Conservation (phyloP, 2,329 filamentous ascomycete genomes). For the Xylariales sp. region DNA sequence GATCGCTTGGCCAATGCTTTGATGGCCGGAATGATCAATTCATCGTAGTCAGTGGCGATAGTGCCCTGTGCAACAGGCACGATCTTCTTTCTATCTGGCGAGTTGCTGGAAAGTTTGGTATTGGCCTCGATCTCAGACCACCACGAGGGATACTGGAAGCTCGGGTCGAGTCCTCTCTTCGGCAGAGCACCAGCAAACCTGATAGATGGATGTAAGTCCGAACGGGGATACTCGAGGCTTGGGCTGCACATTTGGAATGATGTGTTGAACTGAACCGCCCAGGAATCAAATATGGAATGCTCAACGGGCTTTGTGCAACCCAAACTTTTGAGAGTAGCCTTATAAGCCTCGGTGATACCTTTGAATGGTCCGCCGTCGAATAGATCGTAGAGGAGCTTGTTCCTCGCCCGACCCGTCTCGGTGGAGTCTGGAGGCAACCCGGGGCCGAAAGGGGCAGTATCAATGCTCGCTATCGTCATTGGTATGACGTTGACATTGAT, state of each 20-base stretch:
- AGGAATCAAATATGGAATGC: conserved; percentile 22
- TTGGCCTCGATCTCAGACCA: conserved; percentile 37
- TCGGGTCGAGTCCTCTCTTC: conserved; percentile 22
- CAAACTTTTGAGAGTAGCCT: background rate
- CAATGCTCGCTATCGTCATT: conserved; percentile 30
- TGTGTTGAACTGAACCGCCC: conserved; percentile 26
- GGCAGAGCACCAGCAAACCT: conserved; percentile 39
- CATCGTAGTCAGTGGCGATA: conserved; percentile 29
- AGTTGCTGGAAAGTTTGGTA: conserved; percentile 10
- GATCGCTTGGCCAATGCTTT: conserved; percentile 33
- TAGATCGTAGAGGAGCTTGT: conserved; percentile 24
- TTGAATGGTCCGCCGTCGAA: conserved; percentile 7
- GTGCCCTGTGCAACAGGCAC: conserved; percentile 46
- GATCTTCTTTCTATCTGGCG: conserved; percentile 29
- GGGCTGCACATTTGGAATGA: conserved; percentile 32
- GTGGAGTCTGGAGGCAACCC: conserved; percentile 33
- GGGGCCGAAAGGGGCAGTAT: conserved; percentile 33
- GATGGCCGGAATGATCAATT: conserved; percentile 42
- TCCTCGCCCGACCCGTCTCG: conserved; percentile 29
- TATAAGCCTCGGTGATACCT: conserved; percentile 2
- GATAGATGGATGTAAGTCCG: conserved; percentile 32
- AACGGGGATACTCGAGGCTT: conserved; percentile 29
- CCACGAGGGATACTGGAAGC: conserved; percentile 35
- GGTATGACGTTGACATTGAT: conserved; percentile 36
- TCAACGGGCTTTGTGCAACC: conserved; percentile 12